Conservation (phyloP, 306 rosid genomes). For the Malus fusca region DNA sequence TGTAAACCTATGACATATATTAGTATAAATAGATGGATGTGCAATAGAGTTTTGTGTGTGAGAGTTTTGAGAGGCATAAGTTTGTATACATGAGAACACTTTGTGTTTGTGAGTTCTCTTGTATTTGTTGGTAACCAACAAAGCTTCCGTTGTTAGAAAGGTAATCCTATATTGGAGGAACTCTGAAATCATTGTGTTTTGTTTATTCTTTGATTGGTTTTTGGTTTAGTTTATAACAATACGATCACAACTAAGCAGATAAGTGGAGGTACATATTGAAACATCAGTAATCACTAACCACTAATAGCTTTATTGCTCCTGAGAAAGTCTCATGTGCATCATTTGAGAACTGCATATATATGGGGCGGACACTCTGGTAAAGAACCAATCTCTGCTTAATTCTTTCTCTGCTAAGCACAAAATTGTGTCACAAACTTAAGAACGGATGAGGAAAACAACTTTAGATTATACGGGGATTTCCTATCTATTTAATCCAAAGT, state of each 20-base stretch:
- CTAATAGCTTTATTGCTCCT: constrained; percentile 63
- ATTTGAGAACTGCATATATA: constrained; percentile 75
- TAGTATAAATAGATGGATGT: too few relatives aligned
- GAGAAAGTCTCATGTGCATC: constrained; percentile 85
- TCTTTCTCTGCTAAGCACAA: constrained; percentile 48
- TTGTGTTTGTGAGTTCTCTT: too few relatives aligned
- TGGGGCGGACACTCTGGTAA: constrained; percentile 74
- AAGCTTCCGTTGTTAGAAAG: too few relatives aligned
- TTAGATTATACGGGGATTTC: neutral
- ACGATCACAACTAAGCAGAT: neutral
- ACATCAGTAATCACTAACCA: constrained; percentile 46
- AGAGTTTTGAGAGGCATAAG: too few relatives aligned
- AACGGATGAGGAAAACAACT: neutral
- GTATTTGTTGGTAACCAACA: too few relatives aligned
- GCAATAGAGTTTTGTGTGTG: too few relatives aligned
- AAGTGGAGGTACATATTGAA: neutral
- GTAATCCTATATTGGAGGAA: too few relatives aligned
- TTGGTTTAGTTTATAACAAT: too few relatives aligned
- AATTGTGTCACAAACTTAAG: constrained; percentile 1
- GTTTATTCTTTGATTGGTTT: too few relatives aligned
- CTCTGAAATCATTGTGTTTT: too few relatives aligned
- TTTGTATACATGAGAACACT: too few relatives aligned
- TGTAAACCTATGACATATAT: too few relatives aligned
- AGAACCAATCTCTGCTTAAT: constrained; percentile 77
- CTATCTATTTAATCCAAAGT: neutral